These are phyloP conservation scores for Hymenoscyphus fructigenus DNA, from an alignment of 2,329 filamentous ascomycete genomes.

Conservation along the genomic window DNA sequence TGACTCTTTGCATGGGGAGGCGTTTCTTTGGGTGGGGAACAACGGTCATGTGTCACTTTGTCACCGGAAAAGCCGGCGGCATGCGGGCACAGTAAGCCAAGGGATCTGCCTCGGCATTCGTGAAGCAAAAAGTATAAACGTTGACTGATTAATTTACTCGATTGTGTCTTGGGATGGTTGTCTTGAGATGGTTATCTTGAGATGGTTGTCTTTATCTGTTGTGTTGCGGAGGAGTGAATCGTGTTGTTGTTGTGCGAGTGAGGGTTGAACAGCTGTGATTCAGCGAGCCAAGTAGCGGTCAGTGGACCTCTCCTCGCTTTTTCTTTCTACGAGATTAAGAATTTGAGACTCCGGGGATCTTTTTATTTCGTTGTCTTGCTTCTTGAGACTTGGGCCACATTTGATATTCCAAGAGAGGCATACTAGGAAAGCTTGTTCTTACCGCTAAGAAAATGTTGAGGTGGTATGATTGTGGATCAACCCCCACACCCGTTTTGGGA, in stretches of 20 bases:
- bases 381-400: neutral
- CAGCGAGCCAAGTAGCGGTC: neutral
- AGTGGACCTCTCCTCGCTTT: neutral
- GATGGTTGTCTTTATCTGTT: neutral
- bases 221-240: neutral
- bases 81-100: neutral
- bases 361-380: neutral
- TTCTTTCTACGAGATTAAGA: neutral
- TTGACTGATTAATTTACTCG: neutral
- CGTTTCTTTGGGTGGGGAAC: neutral
- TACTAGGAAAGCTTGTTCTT: neutral
- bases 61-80: neutral
- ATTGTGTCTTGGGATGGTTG: no score
- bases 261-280: neutral
- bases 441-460: constrained; percentile 4
- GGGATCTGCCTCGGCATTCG: constrained; percentile 2
- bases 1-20: neutral
- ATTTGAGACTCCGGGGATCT: neutral
- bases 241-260: constrained; percentile 2
- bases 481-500: neutral
- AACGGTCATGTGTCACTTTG: neutral
- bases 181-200: no score
- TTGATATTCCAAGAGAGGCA: neutral
- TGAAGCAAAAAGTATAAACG: neutral
- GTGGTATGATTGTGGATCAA: neutral